Percentiles rank a stretch among this genome's conserved stretches.
Evolutionary conservation across 73 alveolate genomes (phyloP).

Genomic region (Vitrella brassicaformis): DNA sequence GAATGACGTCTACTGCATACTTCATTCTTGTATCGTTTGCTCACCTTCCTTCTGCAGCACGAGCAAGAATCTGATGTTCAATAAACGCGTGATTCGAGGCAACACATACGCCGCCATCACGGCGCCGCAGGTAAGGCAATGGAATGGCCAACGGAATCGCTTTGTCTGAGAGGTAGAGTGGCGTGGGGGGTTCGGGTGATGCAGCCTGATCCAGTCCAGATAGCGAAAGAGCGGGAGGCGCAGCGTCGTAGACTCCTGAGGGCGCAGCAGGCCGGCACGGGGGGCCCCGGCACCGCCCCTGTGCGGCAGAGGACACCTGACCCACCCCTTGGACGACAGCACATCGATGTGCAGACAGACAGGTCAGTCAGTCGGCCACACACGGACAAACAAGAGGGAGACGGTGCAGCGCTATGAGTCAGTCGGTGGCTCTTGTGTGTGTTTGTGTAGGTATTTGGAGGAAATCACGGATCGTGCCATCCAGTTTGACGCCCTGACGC

Average conservation of each 20-base stretch:
- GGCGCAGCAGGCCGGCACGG: background rate
- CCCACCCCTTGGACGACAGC: constrained; percentile 49
- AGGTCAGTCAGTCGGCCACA: no score
- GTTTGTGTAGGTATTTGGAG: constrained; percentile 22
- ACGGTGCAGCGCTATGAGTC: no score
- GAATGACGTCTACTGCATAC: background rate
- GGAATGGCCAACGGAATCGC: background rate
- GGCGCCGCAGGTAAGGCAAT: constrained; percentile 45
- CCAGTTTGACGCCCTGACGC: constrained; percentile 59
- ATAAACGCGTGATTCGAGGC: constrained; percentile 90
- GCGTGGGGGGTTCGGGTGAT: background rate
- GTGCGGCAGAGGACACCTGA: constrained; percentile 8
- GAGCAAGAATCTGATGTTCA: constrained; percentile 54
- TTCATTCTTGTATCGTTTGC: background rate
- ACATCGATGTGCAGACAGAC: constrained; percentile 69
- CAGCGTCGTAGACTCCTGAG: constrained; percentile 21
- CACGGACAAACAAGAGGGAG: no score
- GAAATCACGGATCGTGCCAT: constrained; percentile 53
- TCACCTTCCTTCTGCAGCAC: background rate
- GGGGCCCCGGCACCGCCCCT: constrained; percentile 2
- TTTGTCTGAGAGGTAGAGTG: background rate
- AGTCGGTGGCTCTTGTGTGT: no score
- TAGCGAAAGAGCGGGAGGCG: constrained; percentile 49
- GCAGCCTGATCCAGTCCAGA: constrained; percentile 50
- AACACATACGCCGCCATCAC: constrained; percentile 86